phyloP scores from a whole-genome alignment of 2,329 filamentous ascomycete species.

The Ophiostoma novo-ulmi region DNA sequence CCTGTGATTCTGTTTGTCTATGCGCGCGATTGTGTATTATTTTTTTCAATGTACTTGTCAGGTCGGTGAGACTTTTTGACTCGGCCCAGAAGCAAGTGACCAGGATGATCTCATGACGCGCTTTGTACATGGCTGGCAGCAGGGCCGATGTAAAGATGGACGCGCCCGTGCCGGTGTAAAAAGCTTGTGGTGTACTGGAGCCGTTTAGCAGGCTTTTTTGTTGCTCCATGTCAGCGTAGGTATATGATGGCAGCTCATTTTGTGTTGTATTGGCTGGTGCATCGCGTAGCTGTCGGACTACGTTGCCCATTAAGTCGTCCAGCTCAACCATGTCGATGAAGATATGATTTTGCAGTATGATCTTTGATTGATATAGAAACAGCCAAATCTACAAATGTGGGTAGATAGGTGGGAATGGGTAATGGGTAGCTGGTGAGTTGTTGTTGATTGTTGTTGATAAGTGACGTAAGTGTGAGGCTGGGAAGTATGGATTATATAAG shows the following conservation, averaged over 20 bases:
- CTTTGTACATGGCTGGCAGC: constrained; percentile 53
- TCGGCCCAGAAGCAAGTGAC: constrained; percentile 38
- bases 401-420: background rate
- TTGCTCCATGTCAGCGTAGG: constrained; percentile 37
- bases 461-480: constrained; percentile 3
- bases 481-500: background rate
- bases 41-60: constrained; percentile 50
- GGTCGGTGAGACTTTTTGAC: constrained; percentile 54
- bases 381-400: background rate
- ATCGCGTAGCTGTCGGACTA: constrained; percentile 28
- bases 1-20: constrained; percentile 44
- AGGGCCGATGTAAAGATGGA: constrained; percentile 52
- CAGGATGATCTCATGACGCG: constrained; percentile 27
- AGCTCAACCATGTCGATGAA: constrained; percentile 24
- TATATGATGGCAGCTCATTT: constrained; percentile 47
- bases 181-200: constrained; percentile 43
- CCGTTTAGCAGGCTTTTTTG: constrained; percentile 40
- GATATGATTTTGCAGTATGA: background rate
- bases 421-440: background rate
- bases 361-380: background rate
- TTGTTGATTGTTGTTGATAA: background rate
- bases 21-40: constrained; percentile 31
- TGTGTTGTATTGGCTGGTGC: constrained; percentile 10
- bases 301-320: constrained; percentile 28
- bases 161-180: constrained; percentile 54